phyloP scores from a whole-genome alignment of 371 early-diverging fungal species.

The Fennellomyces sp. region DNA sequence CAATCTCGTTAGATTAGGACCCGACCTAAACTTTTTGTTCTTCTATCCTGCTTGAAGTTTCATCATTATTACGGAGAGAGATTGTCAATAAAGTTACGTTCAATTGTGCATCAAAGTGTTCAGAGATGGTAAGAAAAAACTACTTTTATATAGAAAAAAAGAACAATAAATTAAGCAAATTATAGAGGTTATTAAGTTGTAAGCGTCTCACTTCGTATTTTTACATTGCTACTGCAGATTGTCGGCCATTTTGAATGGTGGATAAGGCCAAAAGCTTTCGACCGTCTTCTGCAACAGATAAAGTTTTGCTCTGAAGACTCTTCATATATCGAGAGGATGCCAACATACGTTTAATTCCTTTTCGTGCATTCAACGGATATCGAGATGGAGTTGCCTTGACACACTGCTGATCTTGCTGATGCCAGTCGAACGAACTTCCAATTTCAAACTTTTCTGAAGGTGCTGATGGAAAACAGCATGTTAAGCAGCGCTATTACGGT shows the following conservation, averaged over 20 bases:
- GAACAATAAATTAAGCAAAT: too few species aligned
- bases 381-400: not conserved
- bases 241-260: not conserved
- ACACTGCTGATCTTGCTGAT: not conserved
- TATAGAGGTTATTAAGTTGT: too few species aligned
- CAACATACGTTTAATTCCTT: conserved; percentile 20
- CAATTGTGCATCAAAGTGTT: too few species aligned
- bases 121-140: too few species aligned
- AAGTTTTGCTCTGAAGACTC: conserved; percentile 19
- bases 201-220: too few species aligned
- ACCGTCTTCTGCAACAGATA: conserved; percentile 8
- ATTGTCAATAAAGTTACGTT: too few species aligned
- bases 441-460: conserved; percentile 24
- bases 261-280: not conserved
- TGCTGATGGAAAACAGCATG: conserved; percentile 1
- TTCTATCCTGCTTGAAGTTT: too few species aligned
- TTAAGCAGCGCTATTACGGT: not conserved
- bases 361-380: conserved; percentile 2
- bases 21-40: too few species aligned
- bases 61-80: too few species aligned
- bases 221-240: not conserved
- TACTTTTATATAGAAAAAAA: too few species aligned
- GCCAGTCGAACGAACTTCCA: not conserved
- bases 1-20: too few species aligned
- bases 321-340: conserved; percentile 28